Base-by-base conservation (phyloP, 768 basidiomycete genomes). In the Leucosporidium creatinivorum region DNA sequence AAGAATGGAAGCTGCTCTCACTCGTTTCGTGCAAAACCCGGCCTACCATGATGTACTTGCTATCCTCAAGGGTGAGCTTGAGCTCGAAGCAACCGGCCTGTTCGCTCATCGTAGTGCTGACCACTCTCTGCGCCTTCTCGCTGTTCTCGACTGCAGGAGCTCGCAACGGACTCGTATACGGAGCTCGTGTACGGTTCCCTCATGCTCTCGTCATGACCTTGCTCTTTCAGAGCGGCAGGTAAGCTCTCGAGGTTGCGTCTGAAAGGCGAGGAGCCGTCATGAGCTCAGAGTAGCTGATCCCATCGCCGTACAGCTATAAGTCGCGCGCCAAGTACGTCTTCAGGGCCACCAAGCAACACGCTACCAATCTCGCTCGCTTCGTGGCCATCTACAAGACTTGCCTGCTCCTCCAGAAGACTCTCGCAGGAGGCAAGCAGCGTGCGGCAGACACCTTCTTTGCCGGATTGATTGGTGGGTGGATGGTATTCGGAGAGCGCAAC, bases 121-220 rank as follows among this genome's bases (percentile, higher is more conserved):
- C n/a, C 6, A 6, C 15, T 18, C 21, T 49, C 26, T 19, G 44
- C 57, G 62, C 62, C 21, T 62, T 48, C 31, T 56, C 39, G 60
- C 54, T 51, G 19, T 33, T 30, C 33, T 65, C 13, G 28, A 28
- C 31, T 25, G n/a, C 25, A 31, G 39, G 55, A 18, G 67, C 67
- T 39, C 84, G 91, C 51, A 92, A 92, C 76, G 91, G 91, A 7
- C 84, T 91, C 67, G 88, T 92, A 13, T 93, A 92, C 73, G 91
- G 91, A 48, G 88, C 87, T 73, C 91, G 92, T 80, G 88, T 94
- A 69, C 82, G 92, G 52, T 93, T 94, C 75, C 94, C 94, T 49
- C 94, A 98, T 83, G 94, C 94, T 1, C 81, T 98, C 33, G 87
- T 98, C 59, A 97, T 97, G 93, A 89, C 92, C 28, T 84, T 96